phyloP scores from a whole-genome alignment of 441 rosid species.

The Corymbia citriodora region DNA sequence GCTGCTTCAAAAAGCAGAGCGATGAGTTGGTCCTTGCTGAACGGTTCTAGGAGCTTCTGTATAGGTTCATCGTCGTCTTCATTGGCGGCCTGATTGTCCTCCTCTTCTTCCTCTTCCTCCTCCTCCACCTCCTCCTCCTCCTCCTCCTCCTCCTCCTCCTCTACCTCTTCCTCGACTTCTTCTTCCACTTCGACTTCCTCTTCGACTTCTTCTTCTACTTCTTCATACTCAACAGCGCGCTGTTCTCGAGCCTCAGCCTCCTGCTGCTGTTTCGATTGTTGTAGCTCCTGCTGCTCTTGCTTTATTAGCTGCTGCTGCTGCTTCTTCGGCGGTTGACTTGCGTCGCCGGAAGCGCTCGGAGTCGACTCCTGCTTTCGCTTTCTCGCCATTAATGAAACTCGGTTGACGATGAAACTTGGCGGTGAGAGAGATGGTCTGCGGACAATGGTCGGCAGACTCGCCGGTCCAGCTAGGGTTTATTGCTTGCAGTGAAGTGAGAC shows the following conservation, averaged over 20 bases:
- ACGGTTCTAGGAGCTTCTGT: neutral
- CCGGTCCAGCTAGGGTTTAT: neutral
- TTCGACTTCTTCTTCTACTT: neutral
- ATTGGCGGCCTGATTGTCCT: neutral
- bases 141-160: neutral
- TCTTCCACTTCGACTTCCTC: neutral
- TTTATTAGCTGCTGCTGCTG: neutral
- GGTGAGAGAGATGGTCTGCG: neutral
- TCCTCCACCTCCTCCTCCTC: neutral
- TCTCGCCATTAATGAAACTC: neutral
- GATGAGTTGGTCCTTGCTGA: neutral
- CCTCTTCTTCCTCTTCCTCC: neutral
- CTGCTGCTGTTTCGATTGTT: neutral
- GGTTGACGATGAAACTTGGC: neutral
- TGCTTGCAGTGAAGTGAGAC: neutral
- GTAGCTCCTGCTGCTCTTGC: neutral
- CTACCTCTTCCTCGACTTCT: neutral
- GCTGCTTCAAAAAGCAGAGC: neutral
- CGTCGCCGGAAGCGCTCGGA: neutral
- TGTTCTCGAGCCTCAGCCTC: neutral
- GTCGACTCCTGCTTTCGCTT: neutral
- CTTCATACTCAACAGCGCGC: neutral
- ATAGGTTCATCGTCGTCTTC: neutral
- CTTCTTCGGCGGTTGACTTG: neutral
- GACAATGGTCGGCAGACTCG: neutral